phyloP scores from a whole-genome alignment of 257 asterid species.

The Nicotiana attenuata region DNA sequence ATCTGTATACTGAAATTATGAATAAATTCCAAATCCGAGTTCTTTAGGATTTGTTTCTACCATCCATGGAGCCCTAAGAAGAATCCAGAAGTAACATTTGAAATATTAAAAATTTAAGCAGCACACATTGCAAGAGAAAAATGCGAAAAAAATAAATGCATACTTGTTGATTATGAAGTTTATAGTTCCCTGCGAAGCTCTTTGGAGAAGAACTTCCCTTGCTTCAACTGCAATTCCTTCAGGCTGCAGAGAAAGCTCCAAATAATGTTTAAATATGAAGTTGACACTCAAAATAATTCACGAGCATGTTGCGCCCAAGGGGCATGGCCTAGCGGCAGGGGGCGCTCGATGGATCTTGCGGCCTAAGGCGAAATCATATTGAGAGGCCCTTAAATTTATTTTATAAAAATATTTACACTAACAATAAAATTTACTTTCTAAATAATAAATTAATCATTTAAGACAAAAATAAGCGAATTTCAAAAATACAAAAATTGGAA shows the following conservation, averaged over 20 bases:
- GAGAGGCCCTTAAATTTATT: no score
- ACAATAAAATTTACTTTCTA: no score
- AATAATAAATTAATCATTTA: no score
- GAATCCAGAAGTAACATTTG: background rate
- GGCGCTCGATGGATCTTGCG: no score
- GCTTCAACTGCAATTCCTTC: conserved; percentile 81
- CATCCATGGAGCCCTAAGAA: conserved; percentile 93
- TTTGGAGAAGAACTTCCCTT: conserved; percentile 68
- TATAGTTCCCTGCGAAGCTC: conserved; percentile 81
- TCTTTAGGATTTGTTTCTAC: conserved; percentile 88
- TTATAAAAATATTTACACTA: no score
- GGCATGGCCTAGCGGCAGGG: no score
- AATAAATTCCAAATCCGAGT: conserved; percentile 78
- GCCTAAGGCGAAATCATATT: no score
- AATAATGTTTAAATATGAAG: background rate
- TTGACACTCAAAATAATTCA: no score
- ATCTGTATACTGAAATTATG: background rate
- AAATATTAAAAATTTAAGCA: background rate
- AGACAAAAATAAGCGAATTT: no score
- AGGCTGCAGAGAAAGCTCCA: conserved; percentile 40
- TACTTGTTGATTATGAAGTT: conserved; percentile 55
- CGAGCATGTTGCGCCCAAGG: no score
- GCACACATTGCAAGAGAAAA: background rate
- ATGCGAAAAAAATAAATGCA: background rate
- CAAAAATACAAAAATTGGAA: background rate